Evolutionary conservation across 2,329 filamentous ascomycete species (phyloP), one percentile per base, ranked within the genome.

Genomic region (Ophiocordyceps camponoti-leonardi): DNA sequence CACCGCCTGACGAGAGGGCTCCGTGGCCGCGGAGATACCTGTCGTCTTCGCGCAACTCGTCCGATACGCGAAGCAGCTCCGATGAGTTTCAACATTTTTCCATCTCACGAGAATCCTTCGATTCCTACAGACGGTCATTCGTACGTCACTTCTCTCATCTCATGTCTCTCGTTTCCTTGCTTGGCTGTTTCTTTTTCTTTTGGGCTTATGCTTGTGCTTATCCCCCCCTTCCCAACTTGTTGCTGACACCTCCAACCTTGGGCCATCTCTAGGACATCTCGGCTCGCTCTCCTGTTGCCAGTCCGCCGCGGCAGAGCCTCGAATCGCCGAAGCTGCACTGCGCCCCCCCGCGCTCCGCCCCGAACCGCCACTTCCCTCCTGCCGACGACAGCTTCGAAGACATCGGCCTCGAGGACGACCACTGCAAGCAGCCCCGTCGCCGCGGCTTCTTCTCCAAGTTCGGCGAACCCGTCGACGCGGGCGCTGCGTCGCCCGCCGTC

Each of bases 181-280:
- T 26, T 26, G n/a, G n/a, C n/a, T n/a, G n/a, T 26, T 26, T 26
- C 23, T 26, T 26, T 5, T 26, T 4, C 23, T 26, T 26, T 5
- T 8, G 8, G 4, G 8, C 23, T 8, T 26, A 26, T 26, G 23
- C 8, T 5, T 26, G 23, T 26, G 8, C 8, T 4, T 26, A 5
- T 26, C 23, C 19, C 2, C 12, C 13, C 6, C n/a, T n/a, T n/a
- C n/a, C n/a, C n/a, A n/a, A n/a, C n/a, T n/a, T n/a, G n/a, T 42
- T 23, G 13, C 20, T 26, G 23, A 26, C 31, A 4, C 31, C 11
- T 11, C 31, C 28, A 48, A 56, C n/a, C n/a, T n/a, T n/a, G n/a
- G n/a, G n/a, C n/a, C n/a, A n/a, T n/a, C n/a, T n/a, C n/a, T n/a
- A 94, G 88, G 88, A 96, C 59, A 93, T 96, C 49, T 88, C 83